Conservation (phyloP, 2,329 filamentous ascomycete species). For the Ceratocystis smalleyi region DNA sequence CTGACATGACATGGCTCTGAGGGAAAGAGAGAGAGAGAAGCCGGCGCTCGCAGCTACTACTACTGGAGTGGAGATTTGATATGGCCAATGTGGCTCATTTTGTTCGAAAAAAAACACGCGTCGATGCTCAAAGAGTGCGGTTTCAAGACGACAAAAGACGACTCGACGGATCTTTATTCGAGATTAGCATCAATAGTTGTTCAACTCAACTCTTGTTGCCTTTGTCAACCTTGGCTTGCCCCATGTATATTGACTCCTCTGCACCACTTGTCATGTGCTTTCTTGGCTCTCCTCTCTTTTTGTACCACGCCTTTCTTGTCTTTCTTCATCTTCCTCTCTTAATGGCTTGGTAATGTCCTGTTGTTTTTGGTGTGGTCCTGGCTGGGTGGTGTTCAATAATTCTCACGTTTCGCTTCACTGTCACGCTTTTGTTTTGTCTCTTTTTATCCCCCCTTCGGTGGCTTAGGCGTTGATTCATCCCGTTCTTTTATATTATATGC, state of each 20-base stretch:
- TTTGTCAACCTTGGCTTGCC: not conserved
- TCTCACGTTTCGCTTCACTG: slow-evolving; percentile 8
- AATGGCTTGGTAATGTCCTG: slow-evolving; percentile 11
- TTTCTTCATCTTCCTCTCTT: slow-evolving; percentile 1
- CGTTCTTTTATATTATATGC: slow-evolving; percentile 18
- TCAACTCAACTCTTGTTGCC: not conserved
- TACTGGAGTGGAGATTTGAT: not conserved
- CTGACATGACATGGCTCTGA: no score
- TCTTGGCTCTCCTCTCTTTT: slow-evolving; percentile 25
- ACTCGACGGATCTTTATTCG: not conserved
- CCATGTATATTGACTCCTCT: not conserved
- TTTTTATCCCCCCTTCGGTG: slow-evolving; percentile 6
- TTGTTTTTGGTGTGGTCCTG: slow-evolving; percentile 6
- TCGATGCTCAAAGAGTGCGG: not conserved
- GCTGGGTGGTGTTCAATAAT: slow-evolving; percentile 3
- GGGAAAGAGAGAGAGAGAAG: not conserved
- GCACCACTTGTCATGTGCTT: slow-evolving; percentile 16
- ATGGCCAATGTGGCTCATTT: not conserved
- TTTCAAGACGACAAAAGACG: not conserved
- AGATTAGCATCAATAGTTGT: not conserved
- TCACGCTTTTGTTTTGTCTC: slow-evolving; percentile 5
- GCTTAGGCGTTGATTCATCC: slow-evolving; percentile 16
- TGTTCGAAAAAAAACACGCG: not conserved
- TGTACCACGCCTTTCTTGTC: slow-evolving; percentile 28
- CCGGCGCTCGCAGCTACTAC: not conserved